These are phyloP conservation scores for Diplodia sapinea DNA, from an alignment of 2,329 filamentous ascomycete genomes.

Conservation along the genomic window DNA sequence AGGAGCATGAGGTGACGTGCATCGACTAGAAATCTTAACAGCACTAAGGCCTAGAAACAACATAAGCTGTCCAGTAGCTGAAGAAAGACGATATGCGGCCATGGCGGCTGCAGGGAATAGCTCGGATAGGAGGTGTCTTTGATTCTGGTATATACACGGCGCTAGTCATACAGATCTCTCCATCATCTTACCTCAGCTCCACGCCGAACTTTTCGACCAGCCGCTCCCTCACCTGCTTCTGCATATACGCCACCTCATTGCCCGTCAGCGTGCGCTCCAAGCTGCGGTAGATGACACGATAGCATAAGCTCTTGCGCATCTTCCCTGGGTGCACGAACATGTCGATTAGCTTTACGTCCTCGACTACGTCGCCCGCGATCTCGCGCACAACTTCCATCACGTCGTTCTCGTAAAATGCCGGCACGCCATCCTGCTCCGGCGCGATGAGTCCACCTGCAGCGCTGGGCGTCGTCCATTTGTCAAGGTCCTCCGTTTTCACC, in stretches of 20 bases:
- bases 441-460: conserved; percentile 45
- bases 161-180: conserved; percentile 1
- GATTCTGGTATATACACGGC: conserved; percentile 9
- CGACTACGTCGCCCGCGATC: conserved; percentile 80
- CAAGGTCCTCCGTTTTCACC: conserved; percentile 40
- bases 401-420: conserved; percentile 86
- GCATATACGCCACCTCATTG: conserved; percentile 76
- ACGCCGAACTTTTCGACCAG: conserved; percentile 77
- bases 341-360: conserved; percentile 85
- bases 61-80: too few relatives aligned
- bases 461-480: neutral
- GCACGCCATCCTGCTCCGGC: conserved; percentile 42
- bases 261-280: conserved; percentile 89
- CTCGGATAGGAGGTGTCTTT: neutral
- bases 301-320: conserved; percentile 82
- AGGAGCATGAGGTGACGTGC: neutral
- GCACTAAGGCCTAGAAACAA: too few relatives aligned
- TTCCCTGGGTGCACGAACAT: conserved; percentile 89
- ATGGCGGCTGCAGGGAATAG: neutral
- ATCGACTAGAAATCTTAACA: neutral
- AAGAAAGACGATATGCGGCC: too few relatives aligned
- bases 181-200: conserved; percentile 67
- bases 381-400: conserved; percentile 93
- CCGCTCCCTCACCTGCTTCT: conserved; percentile 68
- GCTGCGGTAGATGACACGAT: conserved; percentile 91